A percentile compares a stretch with the other conserved stretches of the same genome.
Conservation (phyloP, 1,284 basidiomycete species). For the Fistulinella staudtii region DNA sequence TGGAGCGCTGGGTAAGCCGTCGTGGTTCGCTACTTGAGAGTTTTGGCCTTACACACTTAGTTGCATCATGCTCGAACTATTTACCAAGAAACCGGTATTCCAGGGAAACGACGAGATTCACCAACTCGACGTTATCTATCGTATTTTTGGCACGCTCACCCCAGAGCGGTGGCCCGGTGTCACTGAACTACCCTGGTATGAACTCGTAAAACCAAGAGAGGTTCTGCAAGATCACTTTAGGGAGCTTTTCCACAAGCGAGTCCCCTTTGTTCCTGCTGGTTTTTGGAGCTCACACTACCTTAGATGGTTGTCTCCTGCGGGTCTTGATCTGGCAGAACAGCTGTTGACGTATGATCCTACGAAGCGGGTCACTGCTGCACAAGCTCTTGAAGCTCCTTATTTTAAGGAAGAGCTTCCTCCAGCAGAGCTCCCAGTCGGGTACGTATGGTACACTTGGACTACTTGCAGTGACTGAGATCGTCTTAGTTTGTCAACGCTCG, state of each 20-base stretch:
- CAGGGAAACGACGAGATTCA: slow-evolving; percentile 97
- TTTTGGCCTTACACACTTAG: slow-evolving; percentile 38
- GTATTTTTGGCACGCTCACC: slow-evolving; percentile 85
- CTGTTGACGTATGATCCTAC: slow-evolving; percentile 83
- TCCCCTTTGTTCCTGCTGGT: slow-evolving; percentile 21
- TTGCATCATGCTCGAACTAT: slow-evolving; percentile 98
- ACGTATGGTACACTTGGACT: slow-evolving; percentile 32
- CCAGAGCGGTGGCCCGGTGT: slow-evolving; percentile 82
- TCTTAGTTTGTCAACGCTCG: slow-evolving; percentile 62
- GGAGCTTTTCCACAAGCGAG: slow-evolving; percentile 73
- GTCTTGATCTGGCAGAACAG: slow-evolving; percentile 79
- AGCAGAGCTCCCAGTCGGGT: slow-evolving; percentile 78
- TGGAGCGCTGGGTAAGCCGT: slow-evolving; percentile 90
- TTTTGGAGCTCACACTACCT: slow-evolving; percentile 7
- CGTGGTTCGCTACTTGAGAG: not conserved
- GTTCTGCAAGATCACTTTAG: slow-evolving; percentile 69
- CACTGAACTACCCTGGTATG: slow-evolving; percentile 91
- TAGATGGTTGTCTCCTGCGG: slow-evolving; percentile 82
- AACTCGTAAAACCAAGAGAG: slow-evolving; percentile 90
- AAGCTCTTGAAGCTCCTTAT: slow-evolving; percentile 81
- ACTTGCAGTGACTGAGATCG: slow-evolving; percentile 15
- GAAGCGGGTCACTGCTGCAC: slow-evolving; percentile 71
- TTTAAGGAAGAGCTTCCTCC: slow-evolving; percentile 77
- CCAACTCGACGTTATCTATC: slow-evolving; percentile 91
- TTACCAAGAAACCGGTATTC: slow-evolving; percentile 91